Conservation (phyloP, 768 basidiomycete genomes). For the Cyclocybe aegerita region DNA sequence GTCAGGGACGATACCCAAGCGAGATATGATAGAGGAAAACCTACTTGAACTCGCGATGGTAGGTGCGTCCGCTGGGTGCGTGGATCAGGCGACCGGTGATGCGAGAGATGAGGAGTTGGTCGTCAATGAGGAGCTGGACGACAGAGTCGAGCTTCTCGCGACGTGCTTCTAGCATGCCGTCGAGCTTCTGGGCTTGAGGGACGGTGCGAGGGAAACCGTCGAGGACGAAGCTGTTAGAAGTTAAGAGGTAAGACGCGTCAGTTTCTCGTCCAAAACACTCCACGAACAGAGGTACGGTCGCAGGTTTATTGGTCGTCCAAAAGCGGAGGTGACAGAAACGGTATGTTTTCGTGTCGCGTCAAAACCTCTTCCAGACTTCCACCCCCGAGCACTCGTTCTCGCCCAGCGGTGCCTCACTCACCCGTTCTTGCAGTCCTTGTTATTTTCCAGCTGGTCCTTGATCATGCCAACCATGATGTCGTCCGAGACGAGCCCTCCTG, state of each 20-base stretch:
- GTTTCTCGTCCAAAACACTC: slow-evolving; percentile 2
- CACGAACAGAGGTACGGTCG: neutral
- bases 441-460: slow-evolving; percentile 91
- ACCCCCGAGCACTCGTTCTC: neutral
- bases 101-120: slow-evolving; percentile 93
- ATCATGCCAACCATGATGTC: slow-evolving; percentile 99
- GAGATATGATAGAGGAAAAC: slow-evolving; percentile 22
- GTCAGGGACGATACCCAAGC: slow-evolving; percentile 11
- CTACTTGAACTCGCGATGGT: slow-evolving; percentile 94
- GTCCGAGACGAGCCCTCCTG: slow-evolving; percentile 91
- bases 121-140: slow-evolving; percentile 88
- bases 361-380: neutral
- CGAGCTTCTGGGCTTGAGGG: slow-evolving; percentile 94
- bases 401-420: slow-evolving; percentile 39
- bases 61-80: slow-evolving; percentile 83
- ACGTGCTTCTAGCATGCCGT: slow-evolving; percentile 79
- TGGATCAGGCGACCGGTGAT: slow-evolving; percentile 97
- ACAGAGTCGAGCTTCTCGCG: slow-evolving; percentile 92
- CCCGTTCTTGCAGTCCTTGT: slow-evolving; percentile 94
- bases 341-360: neutral
- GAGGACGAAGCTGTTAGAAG: slow-evolving; percentile 80
- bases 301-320: neutral
- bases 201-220: slow-evolving; percentile 99
- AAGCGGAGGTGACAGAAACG: neutral
- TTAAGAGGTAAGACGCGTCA: slow-evolving; percentile 17